phyloP scores from a whole-genome alignment of 345 rosid species.

The Gossypioides kirkii region DNA sequence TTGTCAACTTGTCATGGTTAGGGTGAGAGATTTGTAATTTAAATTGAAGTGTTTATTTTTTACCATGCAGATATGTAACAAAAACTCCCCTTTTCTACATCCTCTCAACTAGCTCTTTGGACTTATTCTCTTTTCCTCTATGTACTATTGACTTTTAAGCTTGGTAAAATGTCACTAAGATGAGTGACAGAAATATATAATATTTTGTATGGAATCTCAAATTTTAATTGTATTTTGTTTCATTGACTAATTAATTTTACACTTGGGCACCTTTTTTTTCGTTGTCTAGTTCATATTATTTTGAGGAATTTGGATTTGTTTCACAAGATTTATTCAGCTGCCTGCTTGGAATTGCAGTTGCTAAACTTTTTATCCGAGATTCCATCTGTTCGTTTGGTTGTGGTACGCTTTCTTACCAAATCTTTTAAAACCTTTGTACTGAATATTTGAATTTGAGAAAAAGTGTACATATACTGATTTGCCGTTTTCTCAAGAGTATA shows the following conservation, averaged over 20 bases:
- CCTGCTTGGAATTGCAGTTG: conserved; percentile 53
- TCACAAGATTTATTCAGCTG: conserved; percentile 5
- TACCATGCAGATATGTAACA: too few species aligned
- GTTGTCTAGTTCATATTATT: background rate
- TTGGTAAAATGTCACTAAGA: too few species aligned
- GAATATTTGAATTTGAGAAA: conserved; percentile 4
- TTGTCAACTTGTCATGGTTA: background rate
- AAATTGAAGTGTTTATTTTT: background rate
- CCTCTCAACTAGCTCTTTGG: too few species aligned
- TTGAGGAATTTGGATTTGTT: conserved; percentile 10
- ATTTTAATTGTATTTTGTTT: background rate
- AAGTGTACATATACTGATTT: background rate
- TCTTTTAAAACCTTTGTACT: conserved; percentile 1
- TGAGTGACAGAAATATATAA: too few species aligned
- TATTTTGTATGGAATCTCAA: background rate
- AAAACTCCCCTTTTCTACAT: too few species aligned
- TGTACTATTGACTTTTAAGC: too few species aligned
- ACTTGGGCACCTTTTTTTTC: background rate
- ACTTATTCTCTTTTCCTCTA: too few species aligned
- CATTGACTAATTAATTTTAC: background rate
- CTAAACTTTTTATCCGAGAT: conserved; percentile 79
- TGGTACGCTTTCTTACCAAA: conserved; percentile 47
- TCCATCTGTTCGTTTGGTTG: conserved; percentile 71
- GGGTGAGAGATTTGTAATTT: background rate
- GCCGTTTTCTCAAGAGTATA: conserved; percentile 5